phyloP scores from a whole-genome alignment of 2,329 filamentous ascomycete species.

The Sporothrix mexicana region DNA sequence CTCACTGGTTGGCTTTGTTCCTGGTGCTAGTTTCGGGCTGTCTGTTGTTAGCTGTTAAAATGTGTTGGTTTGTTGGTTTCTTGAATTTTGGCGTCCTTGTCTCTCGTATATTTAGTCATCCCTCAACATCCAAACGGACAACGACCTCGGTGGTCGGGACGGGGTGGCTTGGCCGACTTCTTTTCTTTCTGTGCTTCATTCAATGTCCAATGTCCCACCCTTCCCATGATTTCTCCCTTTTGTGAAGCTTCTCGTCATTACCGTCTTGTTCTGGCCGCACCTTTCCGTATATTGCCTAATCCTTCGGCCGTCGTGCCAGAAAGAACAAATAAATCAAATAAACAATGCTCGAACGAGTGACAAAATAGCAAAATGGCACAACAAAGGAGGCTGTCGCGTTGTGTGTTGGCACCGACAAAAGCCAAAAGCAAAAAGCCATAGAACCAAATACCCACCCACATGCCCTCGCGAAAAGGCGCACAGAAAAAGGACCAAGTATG shows the following conservation, averaged over 20 bases:
- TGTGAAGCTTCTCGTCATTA: constrained; percentile 5
- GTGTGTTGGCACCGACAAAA: constrained; percentile 5
- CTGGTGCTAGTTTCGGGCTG: not conserved
- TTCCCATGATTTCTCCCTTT: not conserved
- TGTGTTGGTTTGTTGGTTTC: not conserved
- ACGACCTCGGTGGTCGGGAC: constrained; percentile 21
- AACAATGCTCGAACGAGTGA: not conserved
- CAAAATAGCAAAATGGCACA: not conserved
- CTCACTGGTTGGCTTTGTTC: constrained; percentile 24
- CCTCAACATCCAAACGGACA: constrained; percentile 4
- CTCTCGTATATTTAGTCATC: constrained; percentile 13
- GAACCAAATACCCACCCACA: not conserved
- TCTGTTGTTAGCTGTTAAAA: not conserved
- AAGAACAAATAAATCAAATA: not conserved
- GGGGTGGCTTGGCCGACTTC: constrained; percentile 1
- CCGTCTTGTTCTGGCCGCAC: constrained; percentile 27
- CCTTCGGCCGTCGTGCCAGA: constrained; percentile 10
- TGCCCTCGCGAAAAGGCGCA: constrained; percentile 21
- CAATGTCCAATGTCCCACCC: not conserved
- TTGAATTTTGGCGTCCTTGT: not conserved
- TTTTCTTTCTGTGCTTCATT: not conserved
- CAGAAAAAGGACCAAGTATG: constrained; percentile 21
- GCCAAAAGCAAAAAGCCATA: not conserved
- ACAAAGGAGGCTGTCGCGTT: not conserved
- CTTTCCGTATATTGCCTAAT: constrained; percentile 32